These are phyloP conservation scores for Periconia digitata DNA, from an alignment of 2,329 filamentous ascomycete genomes.

Conservation along the genomic window DNA sequence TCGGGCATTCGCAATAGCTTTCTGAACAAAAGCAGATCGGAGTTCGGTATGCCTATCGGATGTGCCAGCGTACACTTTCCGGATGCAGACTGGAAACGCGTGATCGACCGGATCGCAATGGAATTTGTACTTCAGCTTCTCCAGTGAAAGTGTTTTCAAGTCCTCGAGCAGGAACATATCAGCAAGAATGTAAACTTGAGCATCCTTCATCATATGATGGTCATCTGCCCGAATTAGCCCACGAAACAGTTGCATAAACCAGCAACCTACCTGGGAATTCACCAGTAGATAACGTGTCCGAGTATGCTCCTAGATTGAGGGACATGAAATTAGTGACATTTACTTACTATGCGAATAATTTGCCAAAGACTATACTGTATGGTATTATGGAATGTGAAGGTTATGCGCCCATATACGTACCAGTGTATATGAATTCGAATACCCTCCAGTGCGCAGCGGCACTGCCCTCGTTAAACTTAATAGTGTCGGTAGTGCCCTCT, in stretches of 20 bases:
- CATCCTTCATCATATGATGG: too few species aligned
- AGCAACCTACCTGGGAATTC: conserved; percentile 8
- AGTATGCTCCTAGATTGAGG: neutral
- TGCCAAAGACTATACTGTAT: too few species aligned
- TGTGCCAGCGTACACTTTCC: conserved; percentile 14
- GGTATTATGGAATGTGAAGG: too few species aligned
- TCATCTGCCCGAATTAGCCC: too few species aligned
- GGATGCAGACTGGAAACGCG: conserved; percentile 11
- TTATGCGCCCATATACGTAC: neutral
- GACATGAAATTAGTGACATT: too few species aligned
- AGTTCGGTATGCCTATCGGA: neutral
- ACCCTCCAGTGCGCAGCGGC: neutral
- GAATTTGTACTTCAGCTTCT: conserved; percentile 10
- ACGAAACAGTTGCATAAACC: too few species aligned
- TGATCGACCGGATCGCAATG: conserved; percentile 6
- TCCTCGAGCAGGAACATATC: conserved; percentile 15
- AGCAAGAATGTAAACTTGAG: conserved; percentile 12
- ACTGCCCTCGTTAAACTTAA: neutral
- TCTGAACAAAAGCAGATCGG: conserved; percentile 7
- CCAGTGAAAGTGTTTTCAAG: conserved; percentile 7
- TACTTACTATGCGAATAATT: too few species aligned
- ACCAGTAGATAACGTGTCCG: neutral
- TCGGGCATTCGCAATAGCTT: too few species aligned
- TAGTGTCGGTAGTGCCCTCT: neutral
- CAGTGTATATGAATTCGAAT: neutral